Base-by-base conservation (phyloP, 345 rosid genomes). In the Barbarea vulgaris region DNA sequence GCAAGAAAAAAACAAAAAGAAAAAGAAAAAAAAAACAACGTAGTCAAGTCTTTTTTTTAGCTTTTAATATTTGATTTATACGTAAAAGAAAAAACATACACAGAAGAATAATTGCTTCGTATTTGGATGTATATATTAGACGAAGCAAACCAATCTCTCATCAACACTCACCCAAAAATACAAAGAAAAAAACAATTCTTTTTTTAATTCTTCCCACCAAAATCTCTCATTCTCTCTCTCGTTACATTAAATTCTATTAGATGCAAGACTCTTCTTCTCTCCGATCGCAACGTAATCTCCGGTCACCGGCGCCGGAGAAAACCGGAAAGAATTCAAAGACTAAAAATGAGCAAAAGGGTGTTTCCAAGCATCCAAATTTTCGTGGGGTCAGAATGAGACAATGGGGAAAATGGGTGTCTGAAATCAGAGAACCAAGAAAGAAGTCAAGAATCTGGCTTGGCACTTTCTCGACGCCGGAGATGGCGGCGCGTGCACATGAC, bases 371-470 rank as follows among this genome's bases (percentile, higher is more conserved):
- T 52, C 88, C 84, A 1, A 85, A 74, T 12, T 93, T 85, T 68
- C 82, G 89, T 6, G 98, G 97, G 22, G 98, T 93, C 1, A 84
- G 98, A 70, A 89, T 79, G 92, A 84, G 98, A 58, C 97, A 88
- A 81, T 91, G 97, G 98, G 98, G 98, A 1, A 91, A 88, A 83
- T 93, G 97, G 98, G 98, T 93, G 46, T 91, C 96, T 0, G 98
- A 93, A 70, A 93, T 91, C 51, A 81, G 98, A 51, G 91, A 93
- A 72, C 97, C 98, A 2, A 85, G 81, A 82, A 93, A 91, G 82
- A 93, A 93, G 74, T 91, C 97, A 11, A 88, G 98, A 74, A 93
- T 93, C 19, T 93, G 98, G 98, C 81, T 93, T 1, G 98, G 98
- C 1, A 89, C 97, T 39, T 93, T 87, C 81, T 75, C 89, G 0